Evolutionary conservation across 768 basidiomycete species (phyloP).

Genomic region (Boletus sp.): DNA sequence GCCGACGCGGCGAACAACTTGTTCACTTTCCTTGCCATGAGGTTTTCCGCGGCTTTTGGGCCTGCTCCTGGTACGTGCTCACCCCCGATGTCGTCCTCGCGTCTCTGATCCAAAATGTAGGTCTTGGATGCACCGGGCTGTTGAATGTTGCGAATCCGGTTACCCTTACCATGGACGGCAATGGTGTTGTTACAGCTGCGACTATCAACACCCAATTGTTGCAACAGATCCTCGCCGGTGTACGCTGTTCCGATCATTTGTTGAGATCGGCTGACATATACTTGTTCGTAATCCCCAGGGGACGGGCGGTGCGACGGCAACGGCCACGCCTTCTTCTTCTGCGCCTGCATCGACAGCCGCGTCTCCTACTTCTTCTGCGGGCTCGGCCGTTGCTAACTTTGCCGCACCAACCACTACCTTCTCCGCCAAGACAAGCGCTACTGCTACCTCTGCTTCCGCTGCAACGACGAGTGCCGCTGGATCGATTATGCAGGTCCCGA

Average conservation of each 20-base stretch:
- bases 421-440: background rate
- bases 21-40: slow-evolving; percentile 30
- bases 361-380: background rate
- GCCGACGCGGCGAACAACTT: slow-evolving; percentile 18
- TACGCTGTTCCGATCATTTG: background rate
- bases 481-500: background rate
- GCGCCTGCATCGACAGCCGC: background rate
- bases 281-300: background rate
- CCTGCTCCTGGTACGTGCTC: slow-evolving; percentile 21
- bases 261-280: background rate
- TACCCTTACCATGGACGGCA: slow-evolving; percentile 21
- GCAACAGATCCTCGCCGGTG: slow-evolving; percentile 16
- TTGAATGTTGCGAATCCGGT: slow-evolving; percentile 25
- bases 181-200: slow-evolving; percentile 26
- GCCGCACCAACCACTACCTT: background rate
- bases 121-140: slow-evolving; percentile 20
- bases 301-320: background rate
- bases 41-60: slow-evolving; percentile 23
- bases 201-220: slow-evolving; percentile 20
- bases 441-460: background rate
- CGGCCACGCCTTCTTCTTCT: background rate
- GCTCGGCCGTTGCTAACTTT: background rate
- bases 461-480: background rate
- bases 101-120: slow-evolving; percentile 9
- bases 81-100: background rate